Evolutionary conservation across 2,329 filamentous ascomycete genomes (phyloP).

Genomic region (Fusarium lyarnte): DNA sequence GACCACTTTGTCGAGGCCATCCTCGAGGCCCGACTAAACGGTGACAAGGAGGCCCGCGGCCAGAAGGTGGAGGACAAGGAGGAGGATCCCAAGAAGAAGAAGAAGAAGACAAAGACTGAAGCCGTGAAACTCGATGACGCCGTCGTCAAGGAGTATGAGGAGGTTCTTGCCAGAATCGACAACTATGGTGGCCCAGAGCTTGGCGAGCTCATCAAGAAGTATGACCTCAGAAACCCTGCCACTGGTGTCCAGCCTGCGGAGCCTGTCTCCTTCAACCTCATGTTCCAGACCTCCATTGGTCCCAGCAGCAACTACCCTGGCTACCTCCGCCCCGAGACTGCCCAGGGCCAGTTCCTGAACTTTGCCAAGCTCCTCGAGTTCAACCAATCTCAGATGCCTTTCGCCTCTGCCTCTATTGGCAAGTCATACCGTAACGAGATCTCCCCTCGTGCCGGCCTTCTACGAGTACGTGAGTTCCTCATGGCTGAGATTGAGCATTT

Average conservation of each 20-base stretch:
- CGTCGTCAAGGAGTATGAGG: slow-evolving; percentile 88
- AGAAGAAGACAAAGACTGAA: slow-evolving; percentile 87
- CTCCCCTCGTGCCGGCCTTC: slow-evolving; percentile 87
- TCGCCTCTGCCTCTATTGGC: slow-evolving; percentile 95
- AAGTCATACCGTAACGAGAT: slow-evolving; percentile 99
- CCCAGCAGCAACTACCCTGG: slow-evolving; percentile 88
- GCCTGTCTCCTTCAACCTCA: slow-evolving; percentile 95
- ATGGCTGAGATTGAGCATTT: slow-evolving; percentile 99
- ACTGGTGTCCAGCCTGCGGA: slow-evolving; percentile 80
- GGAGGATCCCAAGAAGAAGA: slow-evolving; percentile 76
- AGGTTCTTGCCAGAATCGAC: slow-evolving; percentile 90
- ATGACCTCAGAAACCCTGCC: slow-evolving; percentile 87
- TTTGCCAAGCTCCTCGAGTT: slow-evolving; percentile 96
- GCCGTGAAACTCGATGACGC: slow-evolving; percentile 88
- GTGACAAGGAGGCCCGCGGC: slow-evolving; percentile 91
- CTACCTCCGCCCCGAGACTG: slow-evolving; percentile 92
- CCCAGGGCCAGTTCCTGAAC: slow-evolving; percentile 97
- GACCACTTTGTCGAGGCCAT: slow-evolving; percentile 97
- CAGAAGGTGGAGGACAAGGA: slow-evolving; percentile 82
- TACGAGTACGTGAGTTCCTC: slow-evolving; percentile 95
- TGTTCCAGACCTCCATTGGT: slow-evolving; percentile 97
- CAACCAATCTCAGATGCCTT: slow-evolving; percentile 95
- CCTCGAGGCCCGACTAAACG: slow-evolving; percentile 85
- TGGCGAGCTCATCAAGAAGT: slow-evolving; percentile 87
- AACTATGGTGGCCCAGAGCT: slow-evolving; percentile 92